Evolutionary conservation across 768 basidiomycete genomes (phyloP).

Genomic region (Termitomyces bulborhizus): DNA sequence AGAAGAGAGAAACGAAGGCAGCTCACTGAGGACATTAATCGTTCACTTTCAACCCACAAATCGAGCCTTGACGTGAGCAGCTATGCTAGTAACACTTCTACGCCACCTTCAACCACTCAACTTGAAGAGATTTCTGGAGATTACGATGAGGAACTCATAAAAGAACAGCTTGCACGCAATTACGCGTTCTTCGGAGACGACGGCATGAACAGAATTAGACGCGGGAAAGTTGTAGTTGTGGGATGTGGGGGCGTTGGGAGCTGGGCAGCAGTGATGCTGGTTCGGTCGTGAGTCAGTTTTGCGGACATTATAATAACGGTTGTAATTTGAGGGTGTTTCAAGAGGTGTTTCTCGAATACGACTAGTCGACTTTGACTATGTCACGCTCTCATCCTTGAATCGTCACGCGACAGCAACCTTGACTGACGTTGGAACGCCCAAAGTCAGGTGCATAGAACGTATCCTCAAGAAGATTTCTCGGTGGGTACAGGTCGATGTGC

Average conservation of each 20-base stretch:
- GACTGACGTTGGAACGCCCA: conserved; percentile 90
- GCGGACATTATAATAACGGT: background rate
- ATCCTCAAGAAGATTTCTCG: conserved; percentile 66
- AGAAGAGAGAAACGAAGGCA: conserved; percentile 43
- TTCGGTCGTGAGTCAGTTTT: conserved; percentile 65
- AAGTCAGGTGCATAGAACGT: conserved; percentile 73
- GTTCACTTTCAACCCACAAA: conserved; percentile 37
- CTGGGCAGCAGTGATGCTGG: conserved; percentile 93
- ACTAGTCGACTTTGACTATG: conserved; percentile 93
- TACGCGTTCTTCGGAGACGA: conserved; percentile 94
- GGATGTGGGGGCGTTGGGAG: conserved; percentile 97
- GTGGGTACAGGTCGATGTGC: conserved; percentile 84
- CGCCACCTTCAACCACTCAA: conserved; percentile 3
- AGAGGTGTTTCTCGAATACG: conserved; percentile 75
- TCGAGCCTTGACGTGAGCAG: conserved; percentile 11
- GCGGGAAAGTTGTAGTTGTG: conserved; percentile 76
- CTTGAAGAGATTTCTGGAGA: conserved; percentile 10
- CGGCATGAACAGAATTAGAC: conserved; percentile 72
- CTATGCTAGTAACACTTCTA: conserved; percentile 1
- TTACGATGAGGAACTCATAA: conserved; percentile 78
- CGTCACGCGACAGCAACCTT: conserved; percentile 87
- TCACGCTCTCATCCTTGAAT: conserved; percentile 92
- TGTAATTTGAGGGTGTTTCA: background rate
- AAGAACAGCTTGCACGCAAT: conserved; percentile 89
- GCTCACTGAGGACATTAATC: conserved; percentile 51